These are phyloP conservation scores for Blastobotrys muscicola DNA, from an alignment of 805 yeast species.

Conservation along the genomic window DNA sequence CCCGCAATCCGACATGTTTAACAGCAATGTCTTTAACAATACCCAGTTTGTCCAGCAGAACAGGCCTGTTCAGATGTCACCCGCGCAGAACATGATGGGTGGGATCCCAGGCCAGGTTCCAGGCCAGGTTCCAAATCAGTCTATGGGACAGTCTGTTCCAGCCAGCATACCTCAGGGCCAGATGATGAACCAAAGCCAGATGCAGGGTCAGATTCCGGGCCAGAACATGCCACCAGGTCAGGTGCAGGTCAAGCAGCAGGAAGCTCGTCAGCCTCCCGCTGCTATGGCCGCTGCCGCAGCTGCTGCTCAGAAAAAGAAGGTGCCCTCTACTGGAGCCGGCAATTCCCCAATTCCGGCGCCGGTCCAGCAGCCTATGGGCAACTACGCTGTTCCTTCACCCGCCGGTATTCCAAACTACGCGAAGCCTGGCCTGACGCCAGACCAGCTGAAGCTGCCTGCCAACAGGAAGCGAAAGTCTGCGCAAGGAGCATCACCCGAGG, in stretches of 20 bases:
- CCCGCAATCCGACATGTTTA: no score
- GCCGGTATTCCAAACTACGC: slow-evolving; percentile 19
- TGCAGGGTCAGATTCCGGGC: not conserved
- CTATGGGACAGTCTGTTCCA: no score
- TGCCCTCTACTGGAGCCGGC: not conserved
- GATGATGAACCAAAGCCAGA: not conserved
- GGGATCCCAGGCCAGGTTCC: no score
- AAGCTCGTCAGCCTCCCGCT: not conserved
- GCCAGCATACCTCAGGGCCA: no score
- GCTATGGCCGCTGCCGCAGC: slow-evolving; percentile 1
- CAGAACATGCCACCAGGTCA: slow-evolving; percentile 1
- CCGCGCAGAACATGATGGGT: no score
- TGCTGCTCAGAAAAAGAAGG: not conserved
- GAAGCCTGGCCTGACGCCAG: slow-evolving; percentile 18
- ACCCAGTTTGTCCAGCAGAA: not conserved
- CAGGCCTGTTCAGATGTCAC: not conserved
- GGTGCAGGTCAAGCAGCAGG: not conserved
- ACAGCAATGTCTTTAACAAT: no score
- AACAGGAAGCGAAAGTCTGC: slow-evolving; percentile 17
- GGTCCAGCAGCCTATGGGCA: slow-evolving; percentile 1
- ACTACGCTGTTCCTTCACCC: slow-evolving; percentile 9
- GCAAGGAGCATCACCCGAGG: slow-evolving; percentile 1
- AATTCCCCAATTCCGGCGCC: not conserved
- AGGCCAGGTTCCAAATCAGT: no score
- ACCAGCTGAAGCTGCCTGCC: slow-evolving; percentile 21